phyloP scores from a whole-genome alignment of 2,329 filamentous ascomycete species.

The Passalora sequoiae region DNA sequence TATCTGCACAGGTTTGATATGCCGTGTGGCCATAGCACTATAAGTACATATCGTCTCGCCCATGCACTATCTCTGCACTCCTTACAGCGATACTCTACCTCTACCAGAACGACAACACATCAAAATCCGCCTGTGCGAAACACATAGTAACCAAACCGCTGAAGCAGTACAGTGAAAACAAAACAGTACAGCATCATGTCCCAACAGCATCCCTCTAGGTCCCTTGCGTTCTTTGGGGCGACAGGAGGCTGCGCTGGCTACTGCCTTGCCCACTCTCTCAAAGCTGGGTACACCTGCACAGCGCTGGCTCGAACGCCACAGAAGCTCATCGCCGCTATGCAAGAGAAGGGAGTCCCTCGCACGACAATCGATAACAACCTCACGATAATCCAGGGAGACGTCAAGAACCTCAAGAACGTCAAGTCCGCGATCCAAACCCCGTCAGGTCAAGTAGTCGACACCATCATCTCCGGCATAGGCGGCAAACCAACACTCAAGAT shows the following conservation, averaged over 20 bases:
- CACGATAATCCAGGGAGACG: constrained; percentile 46
- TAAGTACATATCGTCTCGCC: background rate
- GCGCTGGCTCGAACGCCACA: constrained; percentile 48
- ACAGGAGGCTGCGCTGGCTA: constrained; percentile 47
- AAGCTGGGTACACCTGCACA: constrained; percentile 41
- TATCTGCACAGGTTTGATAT: background rate
- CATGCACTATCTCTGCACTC: background rate
- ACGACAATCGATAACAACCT: constrained; percentile 38
- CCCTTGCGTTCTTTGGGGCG: constrained; percentile 50
- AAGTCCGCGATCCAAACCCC: constrained; percentile 34
- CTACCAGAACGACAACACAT: too few species aligned
- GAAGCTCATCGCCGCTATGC: constrained; percentile 46
- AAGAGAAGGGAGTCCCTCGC: constrained; percentile 37
- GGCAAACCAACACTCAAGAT: constrained; percentile 28
- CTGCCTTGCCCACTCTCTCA: constrained; percentile 37
- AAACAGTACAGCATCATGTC: background rate
- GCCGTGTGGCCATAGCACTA: background rate
- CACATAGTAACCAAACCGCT: background rate
- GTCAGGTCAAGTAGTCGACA: constrained; percentile 35
- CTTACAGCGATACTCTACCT: too few species aligned
- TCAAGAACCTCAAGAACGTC: constrained; percentile 40
- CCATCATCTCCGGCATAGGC: constrained; percentile 48
- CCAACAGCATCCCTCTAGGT: constrained; percentile 14
- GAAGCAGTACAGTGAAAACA: background rate
- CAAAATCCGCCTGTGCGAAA: background rate